Evolutionary conservation across 305 asterid genomes (phyloP).

Genomic region (Fraxinus xanthoxyloides): DNA sequence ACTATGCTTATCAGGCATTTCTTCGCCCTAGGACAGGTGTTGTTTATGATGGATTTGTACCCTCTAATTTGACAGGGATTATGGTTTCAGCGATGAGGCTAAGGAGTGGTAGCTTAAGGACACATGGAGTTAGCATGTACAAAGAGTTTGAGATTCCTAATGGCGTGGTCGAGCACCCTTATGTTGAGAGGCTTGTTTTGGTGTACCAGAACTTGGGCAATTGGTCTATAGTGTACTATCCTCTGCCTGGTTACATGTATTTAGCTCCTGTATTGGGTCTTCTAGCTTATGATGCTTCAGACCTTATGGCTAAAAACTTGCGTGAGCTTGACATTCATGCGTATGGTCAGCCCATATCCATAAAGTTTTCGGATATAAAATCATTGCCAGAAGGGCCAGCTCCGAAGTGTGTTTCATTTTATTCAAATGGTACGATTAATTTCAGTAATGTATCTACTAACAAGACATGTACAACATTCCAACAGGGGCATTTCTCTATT

Average conservation of each 20-base stretch:
- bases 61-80: slow-evolving; percentile 57
- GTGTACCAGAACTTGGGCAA: slow-evolving; percentile 67
- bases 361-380: slow-evolving; percentile 38
- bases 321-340: slow-evolving; percentile 41
- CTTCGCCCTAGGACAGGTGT: slow-evolving; percentile 51
- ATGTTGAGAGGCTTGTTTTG: slow-evolving; percentile 63
- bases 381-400: slow-evolving; percentile 33
- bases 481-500: slow-evolving; percentile 68
- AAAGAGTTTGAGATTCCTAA: slow-evolving; percentile 54
- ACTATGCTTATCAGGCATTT: slow-evolving; percentile 52
- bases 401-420: slow-evolving; percentile 52
- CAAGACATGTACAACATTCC: slow-evolving; percentile 44
- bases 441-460: slow-evolving; percentile 46
- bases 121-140: slow-evolving; percentile 41
- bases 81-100: slow-evolving; percentile 61
- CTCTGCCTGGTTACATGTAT: slow-evolving; percentile 42
- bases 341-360: slow-evolving; percentile 46
- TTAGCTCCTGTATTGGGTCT: slow-evolving; percentile 58
- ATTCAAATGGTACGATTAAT: slow-evolving; percentile 41
- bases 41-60: slow-evolving; percentile 45
- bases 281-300: slow-evolving; percentile 59
- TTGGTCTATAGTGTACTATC: slow-evolving; percentile 45
- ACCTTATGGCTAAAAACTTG: slow-evolving; percentile 40
- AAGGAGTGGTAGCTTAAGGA: slow-evolving; percentile 61
- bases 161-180: slow-evolving; percentile 48